Evolutionary conservation across 176 grass and related monocot genomes (phyloP).

Genomic region (Lolium multiflorum): DNA sequence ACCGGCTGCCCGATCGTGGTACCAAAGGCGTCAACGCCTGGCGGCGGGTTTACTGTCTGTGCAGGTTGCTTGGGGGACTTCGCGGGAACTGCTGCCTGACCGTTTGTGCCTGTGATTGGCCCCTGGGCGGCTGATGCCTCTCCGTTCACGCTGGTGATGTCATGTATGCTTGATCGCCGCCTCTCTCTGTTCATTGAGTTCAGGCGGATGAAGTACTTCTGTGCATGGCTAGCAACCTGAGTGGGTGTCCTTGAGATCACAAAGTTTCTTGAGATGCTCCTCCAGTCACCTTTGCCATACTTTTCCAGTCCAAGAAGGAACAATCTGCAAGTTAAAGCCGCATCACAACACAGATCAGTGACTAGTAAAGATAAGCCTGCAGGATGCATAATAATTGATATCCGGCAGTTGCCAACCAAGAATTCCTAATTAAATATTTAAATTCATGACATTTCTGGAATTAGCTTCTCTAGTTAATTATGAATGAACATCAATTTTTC

Average conservation of each 20-base stretch:
- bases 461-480: constrained; percentile 2
- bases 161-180: constrained; percentile 89
- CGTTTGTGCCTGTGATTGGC: constrained; percentile 75
- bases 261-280: constrained; percentile 97
- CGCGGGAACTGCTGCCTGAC: constrained; percentile 44
- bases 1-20: constrained; percentile 93
- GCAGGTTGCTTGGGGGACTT: constrained; percentile 65
- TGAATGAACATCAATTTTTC: background rate
- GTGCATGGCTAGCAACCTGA: constrained; percentile 92
- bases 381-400: background rate
- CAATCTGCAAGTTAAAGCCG: constrained; percentile 60
- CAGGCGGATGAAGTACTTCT: constrained; percentile 94
- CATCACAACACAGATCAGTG: constrained; percentile 14
- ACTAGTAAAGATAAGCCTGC: background rate
- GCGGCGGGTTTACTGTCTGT: constrained; percentile 49
- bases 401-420: background rate
- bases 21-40: constrained; percentile 60
- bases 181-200: constrained; percentile 96
- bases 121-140: constrained; percentile 56
- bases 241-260: constrained; percentile 97
- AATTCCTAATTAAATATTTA: background rate
- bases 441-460: background rate
- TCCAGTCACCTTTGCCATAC: constrained; percentile 96
- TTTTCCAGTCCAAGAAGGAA: constrained; percentile 98
- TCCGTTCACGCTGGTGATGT: constrained; percentile 82